Percentiles rank a stretch among this genome's conserved stretches.
Evolutionary conservation across 345 rosid species (phyloP).

Genomic region (Triadica sebifera): DNA sequence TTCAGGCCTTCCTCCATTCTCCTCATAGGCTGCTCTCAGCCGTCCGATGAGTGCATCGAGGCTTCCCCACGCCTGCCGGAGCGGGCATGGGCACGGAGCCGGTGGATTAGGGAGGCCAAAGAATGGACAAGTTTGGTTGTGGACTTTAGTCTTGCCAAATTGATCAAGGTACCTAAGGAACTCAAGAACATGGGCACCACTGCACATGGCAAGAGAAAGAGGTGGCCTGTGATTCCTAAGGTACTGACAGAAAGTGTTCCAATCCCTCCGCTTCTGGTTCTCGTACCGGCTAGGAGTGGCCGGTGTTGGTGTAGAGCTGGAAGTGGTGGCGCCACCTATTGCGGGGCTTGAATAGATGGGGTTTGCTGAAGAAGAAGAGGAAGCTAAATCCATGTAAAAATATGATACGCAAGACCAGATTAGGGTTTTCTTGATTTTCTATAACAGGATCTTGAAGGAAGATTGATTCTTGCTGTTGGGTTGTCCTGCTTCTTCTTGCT

Average conservation of each 20-base stretch:
- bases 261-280: constrained; percentile 83
- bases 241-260: constrained; percentile 93
- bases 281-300: constrained; percentile 70
- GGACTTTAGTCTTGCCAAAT: constrained; percentile 76
- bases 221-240: constrained; percentile 80
- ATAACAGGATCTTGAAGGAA: neutral
- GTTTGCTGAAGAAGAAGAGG: constrained; percentile 1
- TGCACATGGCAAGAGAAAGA: constrained; percentile 61
- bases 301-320: neutral
- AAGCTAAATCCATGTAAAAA: constrained; percentile 23
- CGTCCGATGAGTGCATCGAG: constrained; percentile 96
- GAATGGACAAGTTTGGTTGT: constrained; percentile 78
- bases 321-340: no score
- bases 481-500: constrained; percentile 1
- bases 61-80: constrained; percentile 97
- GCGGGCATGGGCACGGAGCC: constrained; percentile 87
- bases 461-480: neutral
- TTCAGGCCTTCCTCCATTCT: constrained; percentile 81
- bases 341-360: neutral
- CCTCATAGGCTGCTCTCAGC: constrained; percentile 92
- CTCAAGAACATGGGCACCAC: constrained; percentile 86
- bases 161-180: constrained; percentile 75
- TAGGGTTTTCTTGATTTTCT: constrained; percentile 24
- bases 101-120: constrained; percentile 90
- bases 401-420: no score